Conservation (phyloP, 2,329 filamentous ascomycete genomes). For the Trichoderma harzianum region DNA sequence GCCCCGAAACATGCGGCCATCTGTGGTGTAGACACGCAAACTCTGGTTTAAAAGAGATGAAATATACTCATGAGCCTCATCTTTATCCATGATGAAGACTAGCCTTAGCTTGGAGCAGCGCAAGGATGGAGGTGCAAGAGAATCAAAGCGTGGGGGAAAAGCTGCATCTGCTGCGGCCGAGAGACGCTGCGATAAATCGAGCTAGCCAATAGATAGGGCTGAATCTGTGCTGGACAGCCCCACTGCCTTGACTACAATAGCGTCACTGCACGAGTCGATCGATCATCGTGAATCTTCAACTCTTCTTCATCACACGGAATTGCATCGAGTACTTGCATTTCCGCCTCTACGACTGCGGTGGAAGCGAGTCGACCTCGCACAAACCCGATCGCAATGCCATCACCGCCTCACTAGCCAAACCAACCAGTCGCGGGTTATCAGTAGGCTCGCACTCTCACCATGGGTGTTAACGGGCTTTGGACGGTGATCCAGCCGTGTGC, state of each 20-base stretch:
- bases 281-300: conserved; percentile 15
- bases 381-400: background rate
- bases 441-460: conserved; percentile 38
- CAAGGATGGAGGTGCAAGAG: background rate
- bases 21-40: conserved; percentile 74
- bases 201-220: conserved; percentile 14
- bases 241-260: background rate
- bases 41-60: conserved; percentile 71
- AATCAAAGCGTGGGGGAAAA: background rate
- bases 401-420: background rate
- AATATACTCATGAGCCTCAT: conserved; percentile 55
- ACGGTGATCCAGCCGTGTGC: conserved; percentile 93
- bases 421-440: background rate
- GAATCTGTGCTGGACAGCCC: background rate
- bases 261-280: conserved; percentile 2
- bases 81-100: conserved; percentile 42
- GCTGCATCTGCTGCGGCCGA: background rate
- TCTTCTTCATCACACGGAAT: background rate
- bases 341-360: background rate
- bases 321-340: background rate
- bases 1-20: conserved; percentile 85
- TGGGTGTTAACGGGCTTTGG: conserved; percentile 99
- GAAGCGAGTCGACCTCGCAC: conserved; percentile 4
- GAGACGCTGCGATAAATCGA: background rate
- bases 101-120: background rate